phyloP scores from a whole-genome alignment of 345 rosid species.

The Aquilaria malaccensis region DNA sequence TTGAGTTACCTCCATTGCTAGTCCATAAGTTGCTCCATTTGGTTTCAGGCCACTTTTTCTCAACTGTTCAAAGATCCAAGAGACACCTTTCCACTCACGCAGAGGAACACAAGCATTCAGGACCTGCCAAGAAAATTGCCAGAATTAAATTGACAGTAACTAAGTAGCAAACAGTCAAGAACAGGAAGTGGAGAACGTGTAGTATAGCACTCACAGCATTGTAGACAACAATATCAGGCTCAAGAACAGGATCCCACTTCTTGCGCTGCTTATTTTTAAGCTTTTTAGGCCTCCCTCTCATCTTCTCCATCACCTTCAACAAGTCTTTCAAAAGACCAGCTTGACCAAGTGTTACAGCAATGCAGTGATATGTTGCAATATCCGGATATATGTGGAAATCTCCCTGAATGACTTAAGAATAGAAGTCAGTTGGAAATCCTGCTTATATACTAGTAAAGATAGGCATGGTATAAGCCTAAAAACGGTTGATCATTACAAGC shows the following conservation, averaged over 20 bases:
- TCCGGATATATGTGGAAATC: slow-evolving; percentile 76
- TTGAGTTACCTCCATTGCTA: slow-evolving; percentile 88
- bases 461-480: background rate
- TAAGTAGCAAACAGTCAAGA: background rate
- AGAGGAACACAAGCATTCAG: slow-evolving; percentile 83
- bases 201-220: slow-evolving; percentile 65
- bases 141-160: background rate
- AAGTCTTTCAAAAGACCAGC: slow-evolving; percentile 71
- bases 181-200: slow-evolving; percentile 1
- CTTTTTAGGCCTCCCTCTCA: slow-evolving; percentile 70
- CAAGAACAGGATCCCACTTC: slow-evolving; percentile 81
- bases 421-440: slow-evolving; percentile 26
- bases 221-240: slow-evolving; percentile 84
- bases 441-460: slow-evolving; percentile 3
- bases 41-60: slow-evolving; percentile 77
- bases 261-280: slow-evolving; percentile 34
- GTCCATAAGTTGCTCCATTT: slow-evolving; percentile 90
- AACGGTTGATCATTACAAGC: slow-evolving; percentile 51
- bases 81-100: slow-evolving; percentile 83
- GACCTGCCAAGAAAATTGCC: slow-evolving; percentile 36
- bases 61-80: slow-evolving; percentile 82
- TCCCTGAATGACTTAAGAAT: slow-evolving; percentile 39
- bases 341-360: slow-evolving; percentile 87
- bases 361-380: slow-evolving; percentile 80
- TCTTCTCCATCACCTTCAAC: slow-evolving; percentile 58